Evolutionary conservation across 2,329 filamentous ascomycete genomes (phyloP), one percentile per base, ranked within the genome.

Genomic region (Fusarium sp.): DNA sequence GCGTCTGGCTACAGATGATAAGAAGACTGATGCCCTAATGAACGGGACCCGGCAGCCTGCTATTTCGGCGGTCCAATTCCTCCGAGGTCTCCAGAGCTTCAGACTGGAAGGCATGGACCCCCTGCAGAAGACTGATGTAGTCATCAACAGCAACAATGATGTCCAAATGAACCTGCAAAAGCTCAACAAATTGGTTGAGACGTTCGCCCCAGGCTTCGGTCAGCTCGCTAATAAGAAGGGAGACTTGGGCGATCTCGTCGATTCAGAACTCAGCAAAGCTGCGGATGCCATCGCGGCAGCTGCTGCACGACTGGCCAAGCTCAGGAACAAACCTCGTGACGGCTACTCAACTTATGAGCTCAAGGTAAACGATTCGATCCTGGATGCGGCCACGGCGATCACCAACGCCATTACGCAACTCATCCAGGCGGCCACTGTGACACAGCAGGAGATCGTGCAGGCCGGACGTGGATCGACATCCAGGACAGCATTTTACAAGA

Each of bases 401-500:
- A 98, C 96, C 8, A 94, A 91, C 73, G 96, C 96, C 40, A 98
- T 99, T 76, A 93, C 93, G 0, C 91, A 93, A 78, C 88, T 99
- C 62, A 98, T 99, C 85, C 95, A 96, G 81, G 96, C 96, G 2
- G 96, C 96, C 9, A 97, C 95, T 0, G 90, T 88, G 20, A 97
- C 95, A 3, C 96, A 99, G 80, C 91, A 97, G 79, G 96, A 99
- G 83, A 99, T 99, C 77, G 96, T 99, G 45, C 91, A 94, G 71
- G 94, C 97, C 69, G 96, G 96, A 10, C 91, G 93, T 22, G 96
- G 96, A 38, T 92, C 91, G 27, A 93, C 93, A 54, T 97, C 94
- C 46, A 89, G 91, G 62, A 97, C 94, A 3, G 94, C 94, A 25
- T 99, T 99, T 81, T 99, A 99, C 90, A 98, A 98, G 88, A 98